Evolutionary conservation across 225 moss, liverwort and hornwort genomes (phyloP).

Genomic region (Straminergon stramineum): DNA sequence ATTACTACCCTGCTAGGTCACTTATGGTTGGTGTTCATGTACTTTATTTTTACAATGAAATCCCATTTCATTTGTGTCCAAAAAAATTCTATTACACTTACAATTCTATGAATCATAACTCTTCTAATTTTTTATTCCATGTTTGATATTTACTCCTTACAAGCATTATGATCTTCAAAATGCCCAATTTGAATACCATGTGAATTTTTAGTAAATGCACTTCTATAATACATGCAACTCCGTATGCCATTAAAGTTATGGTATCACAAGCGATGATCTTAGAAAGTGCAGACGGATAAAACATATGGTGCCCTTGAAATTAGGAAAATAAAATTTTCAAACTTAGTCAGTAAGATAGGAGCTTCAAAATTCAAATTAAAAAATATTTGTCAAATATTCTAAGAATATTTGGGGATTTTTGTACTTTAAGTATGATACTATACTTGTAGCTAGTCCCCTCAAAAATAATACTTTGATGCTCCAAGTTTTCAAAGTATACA

Average conservation of each 20-base stretch:
- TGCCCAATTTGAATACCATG: background rate
- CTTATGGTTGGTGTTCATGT: too few relatives aligned
- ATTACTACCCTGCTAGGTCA: too few relatives aligned
- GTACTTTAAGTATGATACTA: background rate
- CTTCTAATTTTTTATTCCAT: background rate
- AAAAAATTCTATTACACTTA: background rate
- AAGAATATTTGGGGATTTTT: background rate
- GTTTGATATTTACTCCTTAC: background rate
- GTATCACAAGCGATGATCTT: background rate
- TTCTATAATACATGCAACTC: background rate
- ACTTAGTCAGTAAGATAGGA: too few relatives aligned
- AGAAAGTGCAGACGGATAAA: background rate
- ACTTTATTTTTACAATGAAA: too few relatives aligned
- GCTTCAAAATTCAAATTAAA: background rate
- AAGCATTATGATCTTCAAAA: background rate
- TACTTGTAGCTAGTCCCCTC: background rate
- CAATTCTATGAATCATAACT: background rate
- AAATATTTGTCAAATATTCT: background rate
- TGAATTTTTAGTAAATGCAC: background rate
- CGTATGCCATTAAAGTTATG: background rate
- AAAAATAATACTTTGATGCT: background rate
- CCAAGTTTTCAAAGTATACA: background rate
- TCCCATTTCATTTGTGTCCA: too few relatives aligned
- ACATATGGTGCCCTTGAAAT: background rate
- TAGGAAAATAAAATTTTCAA: background rate